Percentiles rank a stretch among this genome's conserved stretches.
Conservation (phyloP, 768 basidiomycete species). For the Obba rivulosa region DNA sequence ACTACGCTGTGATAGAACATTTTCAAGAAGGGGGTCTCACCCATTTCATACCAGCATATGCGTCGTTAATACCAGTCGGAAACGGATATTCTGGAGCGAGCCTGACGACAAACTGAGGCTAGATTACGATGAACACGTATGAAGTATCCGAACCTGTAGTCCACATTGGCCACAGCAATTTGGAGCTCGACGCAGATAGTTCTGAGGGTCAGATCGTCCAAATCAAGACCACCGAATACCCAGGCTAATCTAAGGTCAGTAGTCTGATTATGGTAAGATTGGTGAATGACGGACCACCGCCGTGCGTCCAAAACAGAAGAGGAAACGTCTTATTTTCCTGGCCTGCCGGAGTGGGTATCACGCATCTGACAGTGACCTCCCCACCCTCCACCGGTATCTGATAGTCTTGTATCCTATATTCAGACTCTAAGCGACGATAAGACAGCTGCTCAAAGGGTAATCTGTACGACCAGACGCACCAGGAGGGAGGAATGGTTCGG, state of each 20-base stretch:
- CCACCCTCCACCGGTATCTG: background rate
- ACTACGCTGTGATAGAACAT: background rate
- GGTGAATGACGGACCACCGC: constrained; percentile 5
- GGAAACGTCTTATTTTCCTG: constrained; percentile 4
- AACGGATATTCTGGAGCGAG: constrained; percentile 23
- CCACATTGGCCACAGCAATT: constrained; percentile 16
- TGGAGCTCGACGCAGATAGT: constrained; percentile 10
- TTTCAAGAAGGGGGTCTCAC: constrained; percentile 4
- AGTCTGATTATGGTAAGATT: background rate
- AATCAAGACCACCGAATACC: constrained; percentile 4
- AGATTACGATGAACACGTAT: background rate
- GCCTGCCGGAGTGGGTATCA: constrained; percentile 1
- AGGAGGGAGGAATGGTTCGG: no score
- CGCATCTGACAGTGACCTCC: constrained; percentile 1
- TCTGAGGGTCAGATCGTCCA: constrained; percentile 17
- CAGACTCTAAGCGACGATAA: background rate
- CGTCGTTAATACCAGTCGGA: constrained; percentile 17
- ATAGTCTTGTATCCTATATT: constrained; percentile 2
- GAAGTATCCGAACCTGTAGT: constrained; percentile 5
- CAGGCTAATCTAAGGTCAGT: constrained; percentile 4
- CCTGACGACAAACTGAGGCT: constrained; percentile 4
- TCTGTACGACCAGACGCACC: no score
- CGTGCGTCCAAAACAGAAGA: constrained; percentile 8
- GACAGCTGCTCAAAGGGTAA: no score
- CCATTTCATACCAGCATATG: constrained; percentile 23